These are phyloP conservation scores for Diutina mesorugosa DNA, from an alignment of 1,139 yeast genomes.

Conservation along the genomic window DNA sequence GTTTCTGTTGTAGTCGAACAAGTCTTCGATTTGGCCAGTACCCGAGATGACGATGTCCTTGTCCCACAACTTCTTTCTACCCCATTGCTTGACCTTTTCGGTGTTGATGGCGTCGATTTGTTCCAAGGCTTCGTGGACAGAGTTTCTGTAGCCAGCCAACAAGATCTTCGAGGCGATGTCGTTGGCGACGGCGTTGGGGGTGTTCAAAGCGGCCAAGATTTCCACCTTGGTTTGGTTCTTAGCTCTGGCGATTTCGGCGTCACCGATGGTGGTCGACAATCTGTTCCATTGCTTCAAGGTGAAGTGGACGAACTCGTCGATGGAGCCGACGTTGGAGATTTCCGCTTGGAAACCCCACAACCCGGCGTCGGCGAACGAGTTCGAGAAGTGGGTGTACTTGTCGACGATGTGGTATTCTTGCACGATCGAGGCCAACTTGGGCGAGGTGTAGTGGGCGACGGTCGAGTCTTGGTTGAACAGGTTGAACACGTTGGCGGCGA, in stretches of 20 bases:
- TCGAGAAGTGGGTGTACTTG: constrained; percentile 56
- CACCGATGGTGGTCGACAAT: constrained; percentile 60
- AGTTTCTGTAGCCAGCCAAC: constrained; percentile 47
- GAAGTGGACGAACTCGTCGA: constrained; percentile 72
- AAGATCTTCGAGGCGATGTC: constrained; percentile 50
- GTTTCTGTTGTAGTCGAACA: constrained; percentile 72
- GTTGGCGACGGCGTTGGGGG: constrained; percentile 39
- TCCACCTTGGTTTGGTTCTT: constrained; percentile 57
- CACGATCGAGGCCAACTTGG: constrained; percentile 69
- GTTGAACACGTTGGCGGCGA: constrained; percentile 64
- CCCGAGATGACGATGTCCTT: constrained; percentile 74
- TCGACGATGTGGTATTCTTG: constrained; percentile 65
- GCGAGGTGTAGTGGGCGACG: constrained; percentile 56
- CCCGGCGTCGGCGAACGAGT: constrained; percentile 63
- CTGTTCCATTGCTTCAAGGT: constrained; percentile 80
- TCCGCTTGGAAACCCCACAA: constrained; percentile 73
- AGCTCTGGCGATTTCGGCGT: constrained; percentile 68
- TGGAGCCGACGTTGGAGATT: constrained; percentile 40
- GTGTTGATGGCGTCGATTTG: constrained; percentile 53
- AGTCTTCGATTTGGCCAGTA: constrained; percentile 74
- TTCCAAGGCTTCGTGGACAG: constrained; percentile 45
- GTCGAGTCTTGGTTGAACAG: constrained; percentile 38
- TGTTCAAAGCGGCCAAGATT: constrained; percentile 32
- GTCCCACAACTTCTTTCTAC: constrained; percentile 65
- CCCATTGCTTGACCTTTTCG: constrained; percentile 58